Base-by-base conservation (phyloP, 116 monocot genomes). In the Phalaenopsis hybrid region DNA sequence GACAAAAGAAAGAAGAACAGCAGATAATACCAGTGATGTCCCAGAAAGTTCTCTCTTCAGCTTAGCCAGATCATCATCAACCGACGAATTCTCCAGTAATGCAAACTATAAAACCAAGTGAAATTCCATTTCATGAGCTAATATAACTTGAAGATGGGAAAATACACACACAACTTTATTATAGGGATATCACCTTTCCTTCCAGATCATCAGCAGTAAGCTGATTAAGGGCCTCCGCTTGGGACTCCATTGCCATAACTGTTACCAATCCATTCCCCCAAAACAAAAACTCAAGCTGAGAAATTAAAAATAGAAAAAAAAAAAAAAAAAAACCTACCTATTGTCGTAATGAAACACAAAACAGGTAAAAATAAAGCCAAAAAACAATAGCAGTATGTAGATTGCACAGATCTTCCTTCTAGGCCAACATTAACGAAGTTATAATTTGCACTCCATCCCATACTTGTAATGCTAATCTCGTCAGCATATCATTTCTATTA, bases 171-270 rank as follows among this genome's bases (percentile, higher is more conserved):
- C 1, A 41, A 3, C 44, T 80, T 63, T 21, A 74, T 31, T 34
- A 63, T 11, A 77, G 20, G 79, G 57, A 79, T 76, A 28, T 31
- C 86, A 95, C 95, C 94, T 99, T 99, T 82, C 99, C 99, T 83
- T 99, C 99, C 37, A 99, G 89, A 84, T 99, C 95, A 82, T 99
- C 99, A 76, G 91, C 85, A 9, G 87, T 91, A 87, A 99, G 80
- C 86, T 94, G 90, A 86, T 92, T 94, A 70, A 99, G 89, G 59
- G 99, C 95, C 77, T 99, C 99, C 48, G 99, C 91, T 89, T 99
- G 94, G 46, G 95, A 95, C 85, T 99, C 99, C 95, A 99, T 92
- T 44, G 94, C 86, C 92, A 95, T 85, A 80, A 99, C 99, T 99
- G 78, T 74, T 75, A 52, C 44, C 31, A 51, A 77, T 11, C 10